These are phyloP conservation scores for Colletotrichum sp. DNA, from an alignment of 2,329 filamentous ascomycete species.

Conservation along the genomic window DNA sequence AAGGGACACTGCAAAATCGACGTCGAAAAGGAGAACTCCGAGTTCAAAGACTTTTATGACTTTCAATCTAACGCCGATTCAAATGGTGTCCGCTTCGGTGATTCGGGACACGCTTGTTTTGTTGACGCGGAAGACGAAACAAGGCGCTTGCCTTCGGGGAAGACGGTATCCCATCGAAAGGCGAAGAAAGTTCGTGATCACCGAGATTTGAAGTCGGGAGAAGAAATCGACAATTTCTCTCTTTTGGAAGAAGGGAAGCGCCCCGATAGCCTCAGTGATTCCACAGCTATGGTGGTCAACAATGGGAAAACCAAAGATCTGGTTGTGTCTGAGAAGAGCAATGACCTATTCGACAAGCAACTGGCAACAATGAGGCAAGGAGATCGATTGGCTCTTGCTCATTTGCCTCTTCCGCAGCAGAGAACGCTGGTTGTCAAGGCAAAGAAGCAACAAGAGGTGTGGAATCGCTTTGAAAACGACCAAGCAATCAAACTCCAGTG, in stretches of 20 bases:
- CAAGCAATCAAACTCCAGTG: slow-evolving; percentile 23
- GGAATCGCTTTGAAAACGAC: slow-evolving; percentile 17
- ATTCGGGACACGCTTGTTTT: not conserved
- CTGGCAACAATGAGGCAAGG: slow-evolving; percentile 27
- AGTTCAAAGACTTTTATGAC: not conserved
- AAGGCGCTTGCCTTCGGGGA: slow-evolving; percentile 39
- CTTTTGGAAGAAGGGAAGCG: not conserved
- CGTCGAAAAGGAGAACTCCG: not conserved
- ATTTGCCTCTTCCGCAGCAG: slow-evolving; percentile 32
- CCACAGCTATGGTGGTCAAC: not conserved
- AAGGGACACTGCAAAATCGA: slow-evolving; percentile 41
- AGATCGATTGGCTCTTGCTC: slow-evolving; percentile 29
- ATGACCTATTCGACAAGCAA: slow-evolving; percentile 21
- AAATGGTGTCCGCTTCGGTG: not conserved
- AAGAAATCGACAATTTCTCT: not conserved
- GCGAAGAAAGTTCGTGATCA: not conserved
- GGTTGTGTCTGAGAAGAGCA: slow-evolving; percentile 2
- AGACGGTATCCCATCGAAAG: slow-evolving; percentile 32
- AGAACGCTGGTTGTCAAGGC: slow-evolving; percentile 29
- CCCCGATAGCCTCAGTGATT: not conserved
- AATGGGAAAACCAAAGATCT: not conserved
- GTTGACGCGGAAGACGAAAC: slow-evolving; percentile 28
- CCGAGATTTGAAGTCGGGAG: not conserved
- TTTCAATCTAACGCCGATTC: slow-evolving; percentile 34
- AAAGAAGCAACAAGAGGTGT: slow-evolving; percentile 32